phyloP scores from a whole-genome alignment of 495 filamentous ascomycete genomes.

The Neohortaea acidophila region DNA sequence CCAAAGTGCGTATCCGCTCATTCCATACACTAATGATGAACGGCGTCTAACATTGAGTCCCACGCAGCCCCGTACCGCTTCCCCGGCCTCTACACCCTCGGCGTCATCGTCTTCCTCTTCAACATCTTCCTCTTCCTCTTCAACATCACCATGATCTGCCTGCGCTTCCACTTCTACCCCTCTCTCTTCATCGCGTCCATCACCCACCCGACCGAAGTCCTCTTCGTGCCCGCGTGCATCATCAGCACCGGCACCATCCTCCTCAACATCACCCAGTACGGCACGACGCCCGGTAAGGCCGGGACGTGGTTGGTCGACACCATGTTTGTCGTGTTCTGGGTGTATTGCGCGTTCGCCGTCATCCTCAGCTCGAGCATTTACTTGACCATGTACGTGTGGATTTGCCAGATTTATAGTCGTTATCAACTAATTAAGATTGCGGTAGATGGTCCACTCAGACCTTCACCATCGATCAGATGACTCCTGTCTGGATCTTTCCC shows the following conservation, averaged over 20 bases:
- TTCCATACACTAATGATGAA: neutral
- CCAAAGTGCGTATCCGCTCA: constrained; percentile 34
- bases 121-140: constrained; percentile 59
- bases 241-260: constrained; percentile 61
- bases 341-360: constrained; percentile 50
- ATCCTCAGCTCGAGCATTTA: constrained; percentile 50
- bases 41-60: neutral
- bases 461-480: constrained; percentile 78
- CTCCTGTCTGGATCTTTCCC: constrained; percentile 83
- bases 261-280: constrained; percentile 69
- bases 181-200: constrained; percentile 59
- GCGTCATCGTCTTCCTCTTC: constrained; percentile 57
- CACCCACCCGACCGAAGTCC: constrained; percentile 59
- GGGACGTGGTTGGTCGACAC: constrained; percentile 52
- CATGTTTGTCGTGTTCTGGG: constrained; percentile 58
- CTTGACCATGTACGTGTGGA: constrained; percentile 9
- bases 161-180: constrained; percentile 55
- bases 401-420: no score
- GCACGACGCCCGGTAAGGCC: constrained; percentile 36
- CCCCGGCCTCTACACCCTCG: constrained; percentile 53
- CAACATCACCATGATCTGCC: constrained; percentile 49
- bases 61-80: constrained; percentile 52
- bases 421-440: no score
- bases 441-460: constrained; percentile 51
- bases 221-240: constrained; percentile 63